phyloP scores from a whole-genome alignment of 768 basidiomycete species.

The Lactarius pseudohatsudake region DNA sequence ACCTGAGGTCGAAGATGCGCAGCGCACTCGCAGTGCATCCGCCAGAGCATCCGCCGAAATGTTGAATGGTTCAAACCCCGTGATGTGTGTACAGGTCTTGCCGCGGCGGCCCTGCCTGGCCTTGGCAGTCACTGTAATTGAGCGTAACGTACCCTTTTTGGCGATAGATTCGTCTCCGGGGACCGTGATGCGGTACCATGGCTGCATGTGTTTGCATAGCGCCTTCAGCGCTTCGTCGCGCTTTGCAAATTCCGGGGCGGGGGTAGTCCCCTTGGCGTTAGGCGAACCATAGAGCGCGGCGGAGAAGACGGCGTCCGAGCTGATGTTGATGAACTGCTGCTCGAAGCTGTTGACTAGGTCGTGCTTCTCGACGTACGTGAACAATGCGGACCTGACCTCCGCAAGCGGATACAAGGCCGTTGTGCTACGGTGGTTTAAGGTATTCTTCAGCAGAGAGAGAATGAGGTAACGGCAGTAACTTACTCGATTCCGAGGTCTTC shows the following conservation, averaged over 20 bases:
- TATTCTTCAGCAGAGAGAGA: constrained; percentile 6
- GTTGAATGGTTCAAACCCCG: constrained; percentile 77
- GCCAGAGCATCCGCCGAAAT: constrained; percentile 70
- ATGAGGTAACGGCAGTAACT: constrained; percentile 30
- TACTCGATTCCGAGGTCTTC: constrained; percentile 62
- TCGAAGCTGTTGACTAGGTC: constrained; percentile 65
- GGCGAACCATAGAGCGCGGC: constrained; percentile 36
- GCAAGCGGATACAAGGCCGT: constrained; percentile 52
- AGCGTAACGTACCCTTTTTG: constrained; percentile 73
- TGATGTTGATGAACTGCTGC: constrained; percentile 70
- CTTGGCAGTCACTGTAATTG: constrained; percentile 70
- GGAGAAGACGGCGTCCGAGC: constrained; percentile 39
- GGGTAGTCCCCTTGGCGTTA: constrained; percentile 29
- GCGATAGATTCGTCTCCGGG: constrained; percentile 55
- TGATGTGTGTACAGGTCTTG: constrained; percentile 73
- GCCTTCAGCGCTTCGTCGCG: constrained; percentile 60
- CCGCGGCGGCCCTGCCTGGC: constrained; percentile 61
- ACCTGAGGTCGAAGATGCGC: constrained; percentile 82
- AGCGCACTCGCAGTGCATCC: constrained; percentile 72
- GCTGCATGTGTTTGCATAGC: constrained; percentile 68
- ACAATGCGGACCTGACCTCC: constrained; percentile 58
- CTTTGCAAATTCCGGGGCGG: constrained; percentile 52
- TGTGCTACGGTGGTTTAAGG: constrained; percentile 40
- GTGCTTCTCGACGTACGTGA: constrained; percentile 59
- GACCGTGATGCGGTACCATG: constrained; percentile 63